Conservation (phyloP, 1,284 basidiomycete species). For the Afroboletus lepidellus region DNA sequence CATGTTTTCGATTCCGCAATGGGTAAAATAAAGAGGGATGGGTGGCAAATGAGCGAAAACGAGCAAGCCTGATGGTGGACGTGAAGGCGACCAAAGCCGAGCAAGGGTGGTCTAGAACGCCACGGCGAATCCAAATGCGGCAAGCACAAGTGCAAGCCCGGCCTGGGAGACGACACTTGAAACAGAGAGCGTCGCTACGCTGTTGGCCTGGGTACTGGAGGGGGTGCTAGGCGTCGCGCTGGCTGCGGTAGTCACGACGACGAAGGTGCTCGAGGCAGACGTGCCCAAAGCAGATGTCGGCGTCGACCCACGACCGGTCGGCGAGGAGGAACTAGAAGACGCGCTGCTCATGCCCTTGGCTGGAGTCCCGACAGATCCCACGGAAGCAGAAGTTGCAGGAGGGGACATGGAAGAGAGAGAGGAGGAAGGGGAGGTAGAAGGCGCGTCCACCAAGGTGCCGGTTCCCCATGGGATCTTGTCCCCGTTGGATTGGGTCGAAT, state of each 20-base stretch:
- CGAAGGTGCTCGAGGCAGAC: neutral
- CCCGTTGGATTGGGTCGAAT: conserved; percentile 54
- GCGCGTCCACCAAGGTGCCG: conserved; percentile 53
- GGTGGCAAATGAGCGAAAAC: neutral
- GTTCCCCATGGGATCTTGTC: conserved; percentile 65
- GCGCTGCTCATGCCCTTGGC: neutral
- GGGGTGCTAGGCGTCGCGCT: neutral
- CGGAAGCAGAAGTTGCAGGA: neutral
- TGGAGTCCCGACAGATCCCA: no score
- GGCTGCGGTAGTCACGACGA: neutral
- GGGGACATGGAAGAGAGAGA: neutral
- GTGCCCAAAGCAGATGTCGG: neutral
- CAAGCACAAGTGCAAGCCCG: conserved; percentile 19
- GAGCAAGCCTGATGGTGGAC: no score
- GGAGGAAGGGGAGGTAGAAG: conserved; percentile 29
- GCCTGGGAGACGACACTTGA: conserved; percentile 12
- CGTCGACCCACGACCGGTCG: neutral
- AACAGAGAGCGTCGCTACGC: conserved; percentile 3
- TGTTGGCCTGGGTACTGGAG: conserved; percentile 8
- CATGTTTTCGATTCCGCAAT: neutral
- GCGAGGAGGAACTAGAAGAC: neutral
- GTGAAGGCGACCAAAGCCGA: conserved; percentile 3
- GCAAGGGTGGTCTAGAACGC: conserved; percentile 18
- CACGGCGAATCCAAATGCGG: conserved; percentile 19
- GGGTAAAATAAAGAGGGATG: neutral